Conservation (phyloP, 2,329 filamentous ascomycete genomes). For the Thielaviopsis euricoi region DNA sequence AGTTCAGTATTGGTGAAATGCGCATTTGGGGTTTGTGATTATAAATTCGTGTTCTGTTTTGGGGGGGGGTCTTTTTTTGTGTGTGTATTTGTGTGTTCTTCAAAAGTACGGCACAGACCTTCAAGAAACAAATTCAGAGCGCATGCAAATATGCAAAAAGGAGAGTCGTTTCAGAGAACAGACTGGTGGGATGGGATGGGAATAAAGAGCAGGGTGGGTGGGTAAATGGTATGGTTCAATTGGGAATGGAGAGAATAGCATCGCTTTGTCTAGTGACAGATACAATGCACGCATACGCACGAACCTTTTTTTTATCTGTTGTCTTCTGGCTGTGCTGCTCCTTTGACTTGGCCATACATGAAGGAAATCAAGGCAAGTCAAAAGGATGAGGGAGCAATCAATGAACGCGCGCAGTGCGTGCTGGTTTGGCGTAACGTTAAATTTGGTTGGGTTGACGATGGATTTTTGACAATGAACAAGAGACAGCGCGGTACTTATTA, state of each 20-base stretch:
- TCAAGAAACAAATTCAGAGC: not conserved
- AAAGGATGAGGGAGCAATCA: not conserved
- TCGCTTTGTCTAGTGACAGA: not conserved
- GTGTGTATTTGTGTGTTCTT: not conserved
- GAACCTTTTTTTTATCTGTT: not conserved
- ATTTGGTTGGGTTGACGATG: not conserved
- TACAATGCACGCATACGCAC: not conserved
- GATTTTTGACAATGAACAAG: not conserved
- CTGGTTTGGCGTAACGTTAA: too few species aligned
- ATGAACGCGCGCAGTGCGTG: too few species aligned
- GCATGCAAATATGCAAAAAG: not conserved
- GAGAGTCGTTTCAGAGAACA: not conserved
- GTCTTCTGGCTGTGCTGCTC: not conserved
- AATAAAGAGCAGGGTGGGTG: not conserved
- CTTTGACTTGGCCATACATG: not conserved
- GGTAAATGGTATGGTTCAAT: not conserved
- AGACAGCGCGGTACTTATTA: too few species aligned
- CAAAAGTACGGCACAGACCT: not conserved
- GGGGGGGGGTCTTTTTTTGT: not conserved
- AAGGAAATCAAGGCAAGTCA: not conserved
- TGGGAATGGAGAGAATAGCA: not conserved
- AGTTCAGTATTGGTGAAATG: too few species aligned
- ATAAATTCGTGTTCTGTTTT: not conserved
- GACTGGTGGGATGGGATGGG: not conserved
- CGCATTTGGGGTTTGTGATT: too few species aligned